Evolutionary conservation across 129 eudicot genomes (phyloP), one percentile per base, ranked within the genome.

Genomic region (Lactuca saligna): DNA sequence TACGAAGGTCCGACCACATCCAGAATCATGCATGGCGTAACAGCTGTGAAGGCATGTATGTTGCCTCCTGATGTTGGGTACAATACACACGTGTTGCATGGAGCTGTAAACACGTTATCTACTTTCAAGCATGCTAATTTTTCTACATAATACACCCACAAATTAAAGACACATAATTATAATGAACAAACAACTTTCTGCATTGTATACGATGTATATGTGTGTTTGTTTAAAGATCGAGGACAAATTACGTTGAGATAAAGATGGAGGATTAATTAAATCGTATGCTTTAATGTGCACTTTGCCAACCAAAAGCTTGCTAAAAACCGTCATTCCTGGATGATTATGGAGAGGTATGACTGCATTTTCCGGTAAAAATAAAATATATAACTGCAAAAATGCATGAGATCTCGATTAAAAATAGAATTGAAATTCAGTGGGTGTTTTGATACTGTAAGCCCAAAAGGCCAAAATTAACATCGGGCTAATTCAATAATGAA

Each of bases 1-100:
- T 89, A 93, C 0, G 98, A 95, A 38, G 98, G 98, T 37, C 98
- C 98, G 35, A 89, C 46, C 11, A 93, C 98, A 78, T 93, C 98
- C n/a, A 93, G 88, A 13, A 93, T 74, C 2, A 88, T 95, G 76
- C 98, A 88, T 1, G 98, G 95, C 34, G 91, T 82, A 65, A 93
- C 70, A 12, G 98, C 98, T 17, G 61, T 84, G 69, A 89, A 93
- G 59, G 82, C 84, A 42, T 93, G 98, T 57, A 93, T 86, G 73
- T 93, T 93, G 54, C 98, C 98, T 38, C 98, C 98, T 16, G 91
- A 74, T 17, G 95, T 83, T 15, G 98, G 98, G 74, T 84, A 93
- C 34, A 93, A 66, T 6, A 93, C 91, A 17, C 88, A 81, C 11
- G 95, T 75, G 57, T 85, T 69, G 50, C 96, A 93, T 8, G 98